Conservation (phyloP, 202 grass and related monocot genomes). For the Saccharum hybrid region DNA sequence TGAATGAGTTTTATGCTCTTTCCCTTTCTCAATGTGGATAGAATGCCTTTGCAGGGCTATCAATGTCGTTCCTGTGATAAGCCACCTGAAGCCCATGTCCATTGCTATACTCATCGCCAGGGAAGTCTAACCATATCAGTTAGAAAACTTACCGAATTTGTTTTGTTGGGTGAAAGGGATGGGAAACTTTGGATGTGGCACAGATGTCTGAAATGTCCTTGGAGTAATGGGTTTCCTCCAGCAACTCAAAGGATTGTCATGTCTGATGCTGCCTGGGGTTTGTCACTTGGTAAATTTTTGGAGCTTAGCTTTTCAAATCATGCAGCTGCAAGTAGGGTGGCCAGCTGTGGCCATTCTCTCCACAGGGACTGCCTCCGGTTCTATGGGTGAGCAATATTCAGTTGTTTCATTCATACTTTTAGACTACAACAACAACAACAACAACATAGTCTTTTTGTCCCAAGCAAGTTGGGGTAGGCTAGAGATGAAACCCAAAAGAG, state of each 20-base stretch:
- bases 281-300: constrained; percentile 98
- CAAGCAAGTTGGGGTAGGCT: too few species aligned
- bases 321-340: constrained; percentile 91
- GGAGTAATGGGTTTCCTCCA: constrained; percentile 86
- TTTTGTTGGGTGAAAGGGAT: constrained; percentile 83
- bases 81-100: constrained; percentile 95
- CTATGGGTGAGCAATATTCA: constrained; percentile 76
- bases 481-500: too few species aligned
- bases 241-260: constrained; percentile 88
- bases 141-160: constrained; percentile 67
- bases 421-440: too few species aligned
- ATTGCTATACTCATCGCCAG: constrained; percentile 92
- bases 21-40: constrained; percentile 42
- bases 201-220: constrained; percentile 88
- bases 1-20: constrained; percentile 35
- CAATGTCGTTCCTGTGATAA: constrained; percentile 79
- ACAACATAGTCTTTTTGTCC: too few species aligned
- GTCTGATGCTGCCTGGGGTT: constrained; percentile 96
- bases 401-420: constrained; percentile 19
- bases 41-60: constrained; percentile 61
- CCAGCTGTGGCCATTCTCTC: constrained; percentile 90
- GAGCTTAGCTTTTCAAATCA: constrained; percentile 98
- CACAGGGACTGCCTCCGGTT: constrained; percentile 96
- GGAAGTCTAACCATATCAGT: constrained; percentile 98
- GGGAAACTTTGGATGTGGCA: constrained; percentile 99